These are phyloP conservation scores for Tillandsia leiboldiana DNA, from an alignment of 176 grass and related monocot species.

Conservation along the genomic window DNA sequence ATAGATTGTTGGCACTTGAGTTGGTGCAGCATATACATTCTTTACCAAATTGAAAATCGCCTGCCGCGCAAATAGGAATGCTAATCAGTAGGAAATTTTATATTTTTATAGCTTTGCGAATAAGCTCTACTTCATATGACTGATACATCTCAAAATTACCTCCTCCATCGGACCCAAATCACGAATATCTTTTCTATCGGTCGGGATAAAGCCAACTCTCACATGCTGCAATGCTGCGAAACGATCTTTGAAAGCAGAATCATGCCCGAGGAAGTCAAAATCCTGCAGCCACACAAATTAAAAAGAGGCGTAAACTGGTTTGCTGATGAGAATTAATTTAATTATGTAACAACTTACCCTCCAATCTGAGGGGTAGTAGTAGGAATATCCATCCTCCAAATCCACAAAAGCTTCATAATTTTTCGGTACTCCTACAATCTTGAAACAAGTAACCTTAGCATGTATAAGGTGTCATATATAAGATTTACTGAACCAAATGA, in stretches of 20 bases:
- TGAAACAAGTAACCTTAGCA: constrained; percentile 1
- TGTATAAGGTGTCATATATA: neutral
- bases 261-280: constrained; percentile 84
- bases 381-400: constrained; percentile 66
- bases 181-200: constrained; percentile 64
- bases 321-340: neutral
- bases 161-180: constrained; percentile 94
- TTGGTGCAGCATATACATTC: constrained; percentile 79
- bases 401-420: constrained; percentile 73
- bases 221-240: constrained; percentile 68
- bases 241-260: constrained; percentile 86
- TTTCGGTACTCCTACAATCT: constrained; percentile 59
- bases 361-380: constrained; percentile 84
- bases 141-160: constrained; percentile 19
- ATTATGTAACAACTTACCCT: constrained; percentile 37
- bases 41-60: constrained; percentile 80
- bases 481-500: neutral
- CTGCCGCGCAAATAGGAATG: constrained; percentile 24
- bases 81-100: neutral
- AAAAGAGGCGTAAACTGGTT: neutral
- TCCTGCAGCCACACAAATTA: constrained; percentile 31
- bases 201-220: constrained; percentile 71
- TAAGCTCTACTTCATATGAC: neutral
- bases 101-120: too few species aligned
- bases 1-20: constrained; percentile 59